These are phyloP conservation scores for Dryas alaskensis DNA, from an alignment of 306 rosid genomes.

Conservation along the genomic window DNA sequence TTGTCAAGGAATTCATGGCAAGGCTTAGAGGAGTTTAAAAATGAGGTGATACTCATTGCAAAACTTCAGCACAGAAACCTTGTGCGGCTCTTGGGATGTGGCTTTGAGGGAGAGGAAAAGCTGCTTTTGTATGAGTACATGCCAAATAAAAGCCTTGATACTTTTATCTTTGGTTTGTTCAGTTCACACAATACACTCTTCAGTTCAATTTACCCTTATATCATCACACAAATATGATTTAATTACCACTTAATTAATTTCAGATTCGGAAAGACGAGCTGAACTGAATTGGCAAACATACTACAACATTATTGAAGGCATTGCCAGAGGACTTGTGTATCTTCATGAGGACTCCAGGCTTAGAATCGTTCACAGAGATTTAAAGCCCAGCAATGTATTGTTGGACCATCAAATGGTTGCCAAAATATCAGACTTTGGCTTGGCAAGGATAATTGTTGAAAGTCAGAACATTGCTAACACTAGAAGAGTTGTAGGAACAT, in stretches of 20 bases:
- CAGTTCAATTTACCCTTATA: no score
- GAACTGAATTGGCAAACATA: constrained; percentile 44
- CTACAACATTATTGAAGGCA: constrained; percentile 35
- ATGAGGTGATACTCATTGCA: constrained; percentile 47
- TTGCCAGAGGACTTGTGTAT: constrained; percentile 46
- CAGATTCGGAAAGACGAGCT: constrained; percentile 35
- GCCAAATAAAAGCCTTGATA: constrained; percentile 58
- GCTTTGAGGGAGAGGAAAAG: constrained; percentile 50
- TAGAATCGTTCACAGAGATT: constrained; percentile 46
- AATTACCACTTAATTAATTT: background rate
- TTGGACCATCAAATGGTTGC: constrained; percentile 41
- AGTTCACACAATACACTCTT: background rate
- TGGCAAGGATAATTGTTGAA: constrained; percentile 48
- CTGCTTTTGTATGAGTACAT: constrained; percentile 53
- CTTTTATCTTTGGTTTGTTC: constrained; percentile 50
- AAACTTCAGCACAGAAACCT: constrained; percentile 62
- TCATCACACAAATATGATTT: background rate
- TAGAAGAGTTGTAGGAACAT: constrained; percentile 53
- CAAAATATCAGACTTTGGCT: constrained; percentile 56
- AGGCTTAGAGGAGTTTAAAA: constrained; percentile 43
- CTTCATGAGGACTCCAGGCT: constrained; percentile 55
- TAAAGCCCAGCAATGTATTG: constrained; percentile 49
- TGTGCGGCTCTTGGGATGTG: constrained; percentile 54
- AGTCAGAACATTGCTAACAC: constrained; percentile 44
- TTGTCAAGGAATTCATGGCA: constrained; percentile 55